Conservation (phyloP, 306 rosid species). For the Sindora glabra region DNA sequence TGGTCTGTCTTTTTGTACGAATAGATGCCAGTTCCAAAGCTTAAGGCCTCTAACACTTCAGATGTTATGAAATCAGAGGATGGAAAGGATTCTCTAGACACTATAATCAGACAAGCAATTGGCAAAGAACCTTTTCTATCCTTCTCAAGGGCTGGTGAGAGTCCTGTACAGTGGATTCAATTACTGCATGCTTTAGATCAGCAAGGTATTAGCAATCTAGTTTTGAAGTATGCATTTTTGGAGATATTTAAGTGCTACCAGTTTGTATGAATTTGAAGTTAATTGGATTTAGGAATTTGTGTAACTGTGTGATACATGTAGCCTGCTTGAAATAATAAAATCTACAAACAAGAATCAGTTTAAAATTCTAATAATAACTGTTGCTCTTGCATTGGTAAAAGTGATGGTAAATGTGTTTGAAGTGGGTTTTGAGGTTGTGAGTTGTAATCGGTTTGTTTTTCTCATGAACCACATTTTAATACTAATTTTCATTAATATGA, state of each 20-base stretch:
- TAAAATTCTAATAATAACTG: background rate
- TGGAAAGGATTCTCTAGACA: slow-evolving; percentile 68
- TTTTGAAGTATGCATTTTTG: background rate
- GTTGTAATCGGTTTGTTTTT: background rate
- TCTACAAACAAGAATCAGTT: background rate
- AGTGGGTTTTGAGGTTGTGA: background rate
- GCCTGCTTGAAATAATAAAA: background rate
- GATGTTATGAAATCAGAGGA: slow-evolving; percentile 60
- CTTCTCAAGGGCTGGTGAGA: slow-evolving; percentile 61
- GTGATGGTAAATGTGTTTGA: background rate
- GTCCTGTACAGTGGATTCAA: slow-evolving; percentile 77
- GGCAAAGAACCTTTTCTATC: slow-evolving; percentile 72
- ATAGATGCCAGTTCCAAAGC: slow-evolving; percentile 46
- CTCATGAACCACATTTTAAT: slow-evolving; percentile 16
- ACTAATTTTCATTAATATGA: slow-evolving; percentile 4
- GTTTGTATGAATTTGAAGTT: slow-evolving; percentile 2
- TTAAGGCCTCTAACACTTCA: slow-evolving; percentile 21
- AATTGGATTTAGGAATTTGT: background rate
- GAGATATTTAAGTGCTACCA: background rate
- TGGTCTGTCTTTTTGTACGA: background rate
- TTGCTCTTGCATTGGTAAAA: slow-evolving; percentile 1
- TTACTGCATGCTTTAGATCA: slow-evolving; percentile 82
- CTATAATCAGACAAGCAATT: slow-evolving; percentile 61
- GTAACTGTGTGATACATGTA: background rate
- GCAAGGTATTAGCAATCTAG: slow-evolving; percentile 52